These are phyloP conservation scores for Trichoderma sp. DNA, from an alignment of 2,329 filamentous ascomycete species.

Conservation along the genomic window DNA sequence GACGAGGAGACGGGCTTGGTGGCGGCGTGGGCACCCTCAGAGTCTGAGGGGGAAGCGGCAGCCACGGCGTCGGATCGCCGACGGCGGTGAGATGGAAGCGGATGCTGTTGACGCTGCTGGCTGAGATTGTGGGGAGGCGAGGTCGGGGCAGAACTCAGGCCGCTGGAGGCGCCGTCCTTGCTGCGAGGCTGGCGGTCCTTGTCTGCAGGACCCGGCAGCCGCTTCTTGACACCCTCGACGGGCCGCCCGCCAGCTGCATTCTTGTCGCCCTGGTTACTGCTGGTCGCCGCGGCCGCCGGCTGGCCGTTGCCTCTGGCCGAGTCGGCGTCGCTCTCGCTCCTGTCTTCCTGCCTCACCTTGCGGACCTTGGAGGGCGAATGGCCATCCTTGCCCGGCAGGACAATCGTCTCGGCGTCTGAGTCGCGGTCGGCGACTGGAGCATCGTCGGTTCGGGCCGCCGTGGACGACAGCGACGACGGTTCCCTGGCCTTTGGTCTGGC, in stretches of 20 bases:
- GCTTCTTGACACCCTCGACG: slow-evolving; percentile 50
- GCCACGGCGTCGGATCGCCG: slow-evolving; percentile 40
- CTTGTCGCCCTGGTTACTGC: slow-evolving; percentile 43
- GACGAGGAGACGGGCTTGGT: slow-evolving; percentile 48
- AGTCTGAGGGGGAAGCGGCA: slow-evolving; percentile 57
- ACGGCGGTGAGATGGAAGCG: slow-evolving; percentile 41
- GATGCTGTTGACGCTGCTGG: slow-evolving; percentile 35
- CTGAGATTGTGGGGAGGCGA: slow-evolving; percentile 50
- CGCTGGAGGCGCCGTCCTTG: slow-evolving; percentile 56
- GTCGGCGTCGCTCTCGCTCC: slow-evolving; percentile 57
- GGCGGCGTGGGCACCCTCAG: slow-evolving; percentile 52
- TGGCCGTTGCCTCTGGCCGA: slow-evolving; percentile 42
- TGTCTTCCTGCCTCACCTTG: slow-evolving; percentile 67
- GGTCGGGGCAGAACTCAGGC: slow-evolving; percentile 60
- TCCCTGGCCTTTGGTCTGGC: slow-evolving; percentile 25
- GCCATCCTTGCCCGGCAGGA: slow-evolving; percentile 66
- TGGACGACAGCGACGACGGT: slow-evolving; percentile 24
- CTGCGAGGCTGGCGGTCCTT: slow-evolving; percentile 45
- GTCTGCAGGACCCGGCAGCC: slow-evolving; percentile 43
- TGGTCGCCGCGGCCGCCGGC: slow-evolving; percentile 32
- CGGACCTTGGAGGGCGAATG: slow-evolving; percentile 65
- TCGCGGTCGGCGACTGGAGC: slow-evolving; percentile 55
- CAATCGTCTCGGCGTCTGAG: slow-evolving; percentile 73
- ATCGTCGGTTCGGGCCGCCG: slow-evolving; percentile 40
- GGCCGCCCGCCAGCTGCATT: slow-evolving; percentile 40